These are phyloP conservation scores for Jatropha podagrica DNA, from an alignment of 441 rosid genomes.

Conservation along the genomic window DNA sequence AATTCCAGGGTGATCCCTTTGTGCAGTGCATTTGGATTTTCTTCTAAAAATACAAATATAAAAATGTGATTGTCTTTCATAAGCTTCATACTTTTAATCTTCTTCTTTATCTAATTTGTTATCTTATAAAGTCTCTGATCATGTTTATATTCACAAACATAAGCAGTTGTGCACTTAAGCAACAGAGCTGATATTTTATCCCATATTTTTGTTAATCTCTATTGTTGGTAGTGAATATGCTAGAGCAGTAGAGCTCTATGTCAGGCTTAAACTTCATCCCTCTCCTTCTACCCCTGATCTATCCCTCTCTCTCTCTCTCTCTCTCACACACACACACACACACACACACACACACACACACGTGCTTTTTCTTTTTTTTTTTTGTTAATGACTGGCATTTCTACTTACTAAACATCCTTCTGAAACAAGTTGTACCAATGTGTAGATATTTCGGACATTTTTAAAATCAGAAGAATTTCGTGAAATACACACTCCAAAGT, in stretches of 20 bases:
- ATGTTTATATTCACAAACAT: not conserved
- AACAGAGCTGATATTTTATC: not conserved
- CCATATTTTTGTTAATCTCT: not conserved
- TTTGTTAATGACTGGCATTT: not conserved
- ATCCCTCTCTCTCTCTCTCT: not conserved
- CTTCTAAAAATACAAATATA: too few relatives aligned
- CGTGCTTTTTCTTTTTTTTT: not conserved
- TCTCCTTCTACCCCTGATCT: not conserved
- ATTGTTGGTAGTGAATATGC: not conserved
- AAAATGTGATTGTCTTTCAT: too few relatives aligned
- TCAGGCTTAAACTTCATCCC: not conserved
- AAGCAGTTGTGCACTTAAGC: not conserved
- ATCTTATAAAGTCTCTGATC: not conserved
- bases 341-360: not conserved
- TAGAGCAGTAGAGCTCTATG: not conserved
- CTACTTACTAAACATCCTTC: not conserved
- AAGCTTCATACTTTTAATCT: too few relatives aligned
- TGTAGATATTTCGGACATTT: conserved; percentile 59
- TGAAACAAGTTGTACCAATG: not conserved
- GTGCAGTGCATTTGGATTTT: too few relatives aligned
- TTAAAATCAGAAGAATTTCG: conserved; percentile 51
- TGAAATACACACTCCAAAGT: conserved; percentile 81
- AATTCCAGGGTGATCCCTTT: too few relatives aligned
- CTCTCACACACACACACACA: not conserved
- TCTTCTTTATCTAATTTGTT: too few relatives aligned